Base-by-base conservation (phyloP, 345 rosid genomes). In the Bruguiera parviflora region DNA sequence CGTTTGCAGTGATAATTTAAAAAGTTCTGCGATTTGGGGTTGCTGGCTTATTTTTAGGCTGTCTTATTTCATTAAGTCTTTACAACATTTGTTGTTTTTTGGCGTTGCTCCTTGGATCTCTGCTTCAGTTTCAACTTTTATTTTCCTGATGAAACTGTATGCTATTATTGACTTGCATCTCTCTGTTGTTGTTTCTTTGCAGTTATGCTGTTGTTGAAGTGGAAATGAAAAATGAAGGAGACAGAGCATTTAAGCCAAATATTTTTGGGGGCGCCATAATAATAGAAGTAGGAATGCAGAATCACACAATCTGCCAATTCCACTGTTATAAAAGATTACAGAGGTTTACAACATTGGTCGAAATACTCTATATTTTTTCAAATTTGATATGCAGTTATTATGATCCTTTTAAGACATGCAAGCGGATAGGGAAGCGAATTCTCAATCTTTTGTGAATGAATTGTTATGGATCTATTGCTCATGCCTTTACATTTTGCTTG, bases 201-300 rank as follows among this genome's bases (percentile, higher is more conserved):
- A 94, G 96, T 79, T 81, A 79, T 72, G 95, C 98, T 0, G 27
- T 78, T 60, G 86, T 94, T 68, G 92, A 84, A 66, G 92, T 94
- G 64, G 90, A 87, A 60, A 66, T 94, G 28, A 27, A 27, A 27
- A 27, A 27, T 1, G 2, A 27, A 2, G 28, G 28, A 27, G 28
- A 27, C 28, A 27, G 2, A 27, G 28, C 28, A 51, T 91, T 86
- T 68, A 88, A 85, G 83, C 88, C 83, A 4, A 94, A 89, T 27
- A 46, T 63, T 4, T 94, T 94, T 61, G 96, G 97, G 25, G 88
- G 76, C 71, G 18, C 79, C 11, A 88, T 94, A 57, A 81, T 67
- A 32, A 77, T 31, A 31, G 5, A 4, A 31, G 5, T 94, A 4
- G 98, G 98, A 88, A 65, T 95, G 98, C 56, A 84, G 89, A 80